These are phyloP conservation scores for Glutinoglossum americanum DNA, from an alignment of 495 filamentous ascomycete genomes.

Conservation along the genomic window DNA sequence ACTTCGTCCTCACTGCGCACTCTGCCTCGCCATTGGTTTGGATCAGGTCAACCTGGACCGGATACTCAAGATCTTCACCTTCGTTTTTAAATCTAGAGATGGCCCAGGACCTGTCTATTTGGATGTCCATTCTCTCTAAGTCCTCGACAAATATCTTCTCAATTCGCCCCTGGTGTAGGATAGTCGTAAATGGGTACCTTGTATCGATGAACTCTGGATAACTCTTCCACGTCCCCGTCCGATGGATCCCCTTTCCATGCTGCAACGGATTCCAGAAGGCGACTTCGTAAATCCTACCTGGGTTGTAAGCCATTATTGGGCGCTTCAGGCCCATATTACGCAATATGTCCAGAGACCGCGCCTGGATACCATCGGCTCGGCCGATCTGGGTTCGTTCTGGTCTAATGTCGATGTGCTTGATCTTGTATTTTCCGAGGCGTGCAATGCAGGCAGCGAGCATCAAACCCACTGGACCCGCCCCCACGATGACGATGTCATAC, in stretches of 20 bases:
- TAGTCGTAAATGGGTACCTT: conserved; percentile 45
- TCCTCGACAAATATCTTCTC: conserved; percentile 46
- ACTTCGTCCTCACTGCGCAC: conserved; percentile 7
- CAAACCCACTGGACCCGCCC: conserved; percentile 74
- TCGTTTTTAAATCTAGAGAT: conserved; percentile 7
- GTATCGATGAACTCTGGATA: conserved; percentile 37
- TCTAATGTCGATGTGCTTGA: conserved; percentile 46
- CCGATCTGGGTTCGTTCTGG: conserved; percentile 39
- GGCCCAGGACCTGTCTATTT: conserved; percentile 15
- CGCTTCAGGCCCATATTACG: conserved; percentile 47
- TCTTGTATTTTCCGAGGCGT: conserved; percentile 39
- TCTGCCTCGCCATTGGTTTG: background rate
- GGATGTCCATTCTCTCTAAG: conserved; percentile 32
- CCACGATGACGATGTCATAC: conserved; percentile 61
- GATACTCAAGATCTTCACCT: background rate
- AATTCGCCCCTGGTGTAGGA: conserved; percentile 56
- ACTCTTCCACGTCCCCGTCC: background rate
- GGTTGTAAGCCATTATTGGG: conserved; percentile 31
- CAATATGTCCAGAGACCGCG: conserved; percentile 56
- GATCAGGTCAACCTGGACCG: background rate
- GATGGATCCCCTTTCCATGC: background rate
- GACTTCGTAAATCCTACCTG: conserved; percentile 47
- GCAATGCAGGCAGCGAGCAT: conserved; percentile 59
- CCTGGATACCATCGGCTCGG: conserved; percentile 61
- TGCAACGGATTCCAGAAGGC: conserved; percentile 32